Conservation (phyloP, 2,329 filamentous ascomycete genomes). For the Pyrenochaeta sp. region DNA sequence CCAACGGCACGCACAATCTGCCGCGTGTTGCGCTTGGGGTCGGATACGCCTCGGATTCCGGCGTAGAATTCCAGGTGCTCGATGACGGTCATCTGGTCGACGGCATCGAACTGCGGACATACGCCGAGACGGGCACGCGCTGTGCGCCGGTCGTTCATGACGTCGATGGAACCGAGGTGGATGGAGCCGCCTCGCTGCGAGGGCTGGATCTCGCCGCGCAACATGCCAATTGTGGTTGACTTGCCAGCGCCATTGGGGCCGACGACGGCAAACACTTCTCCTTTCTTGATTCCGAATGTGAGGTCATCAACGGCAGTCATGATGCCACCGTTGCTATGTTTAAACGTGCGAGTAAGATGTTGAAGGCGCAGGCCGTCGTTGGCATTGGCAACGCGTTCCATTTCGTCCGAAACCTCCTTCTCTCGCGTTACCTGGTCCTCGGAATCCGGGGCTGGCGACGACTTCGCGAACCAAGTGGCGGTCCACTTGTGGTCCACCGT, state of each 20-base stretch:
- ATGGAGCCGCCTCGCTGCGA: constrained; percentile 72
- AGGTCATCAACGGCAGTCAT: constrained; percentile 79
- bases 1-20: constrained; percentile 80
- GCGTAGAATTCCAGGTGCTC: constrained; percentile 89
- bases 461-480: constrained; percentile 28
- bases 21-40: constrained; percentile 76
- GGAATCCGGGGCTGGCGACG: constrained; percentile 46
- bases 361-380: constrained; percentile 77
- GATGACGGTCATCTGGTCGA: constrained; percentile 85
- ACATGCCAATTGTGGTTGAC: constrained; percentile 83
- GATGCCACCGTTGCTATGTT: constrained; percentile 55
- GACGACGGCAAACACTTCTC: constrained; percentile 84
- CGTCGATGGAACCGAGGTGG: constrained; percentile 75
- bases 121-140: constrained; percentile 80
- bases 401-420: constrained; percentile 66
- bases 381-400: constrained; percentile 69
- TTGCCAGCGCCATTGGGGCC: constrained; percentile 92
- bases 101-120: constrained; percentile 75
- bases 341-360: constrained; percentile 79
- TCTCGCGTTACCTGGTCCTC: constrained; percentile 52
- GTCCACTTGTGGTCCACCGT: constrained; percentile 76
- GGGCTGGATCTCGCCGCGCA: constrained; percentile 81
- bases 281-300: constrained; percentile 76
- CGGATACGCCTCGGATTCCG: constrained; percentile 75
- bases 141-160: constrained; percentile 69